Conservation (phyloP, 306 rosid genomes). For the Vachellia collinsii region DNA sequence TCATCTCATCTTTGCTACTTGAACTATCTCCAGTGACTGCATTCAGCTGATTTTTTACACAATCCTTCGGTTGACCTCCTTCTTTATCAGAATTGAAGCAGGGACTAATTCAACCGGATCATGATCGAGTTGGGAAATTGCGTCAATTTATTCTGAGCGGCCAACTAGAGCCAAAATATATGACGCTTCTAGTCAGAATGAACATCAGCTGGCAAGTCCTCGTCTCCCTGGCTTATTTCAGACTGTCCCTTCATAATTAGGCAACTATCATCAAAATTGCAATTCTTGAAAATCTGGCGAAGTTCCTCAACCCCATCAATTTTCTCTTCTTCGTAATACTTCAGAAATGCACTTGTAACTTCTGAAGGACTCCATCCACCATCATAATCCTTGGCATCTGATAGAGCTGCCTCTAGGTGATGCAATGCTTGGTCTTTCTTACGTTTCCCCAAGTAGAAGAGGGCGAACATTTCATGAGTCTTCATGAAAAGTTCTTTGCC, state of each 20-base stretch:
- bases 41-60: neutral
- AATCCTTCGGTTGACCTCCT: neutral
- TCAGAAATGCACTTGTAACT: constrained; percentile 54
- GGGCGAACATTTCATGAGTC: constrained; percentile 65
- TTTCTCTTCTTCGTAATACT: constrained; percentile 66
- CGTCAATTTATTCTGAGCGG: neutral
- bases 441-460: constrained; percentile 51
- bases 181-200: neutral
- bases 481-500: constrained; percentile 53
- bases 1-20: neutral
- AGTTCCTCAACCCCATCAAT: constrained; percentile 64
- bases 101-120: neutral
- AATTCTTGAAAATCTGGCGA: constrained; percentile 57
- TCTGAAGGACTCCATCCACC: constrained; percentile 49
- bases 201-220: neutral
- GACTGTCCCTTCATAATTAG: constrained; percentile 40
- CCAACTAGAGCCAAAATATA: neutral
- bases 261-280: constrained; percentile 55
- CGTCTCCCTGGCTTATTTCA: neutral
- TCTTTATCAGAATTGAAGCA: neutral
- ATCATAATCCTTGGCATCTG: constrained; percentile 44
- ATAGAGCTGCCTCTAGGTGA: constrained; percentile 56
- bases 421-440: constrained; percentile 56
- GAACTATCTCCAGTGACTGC: neutral
- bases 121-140: neutral